phyloP scores from a whole-genome alignment of 345 rosid genomes.

The Angophora floribunda region DNA sequence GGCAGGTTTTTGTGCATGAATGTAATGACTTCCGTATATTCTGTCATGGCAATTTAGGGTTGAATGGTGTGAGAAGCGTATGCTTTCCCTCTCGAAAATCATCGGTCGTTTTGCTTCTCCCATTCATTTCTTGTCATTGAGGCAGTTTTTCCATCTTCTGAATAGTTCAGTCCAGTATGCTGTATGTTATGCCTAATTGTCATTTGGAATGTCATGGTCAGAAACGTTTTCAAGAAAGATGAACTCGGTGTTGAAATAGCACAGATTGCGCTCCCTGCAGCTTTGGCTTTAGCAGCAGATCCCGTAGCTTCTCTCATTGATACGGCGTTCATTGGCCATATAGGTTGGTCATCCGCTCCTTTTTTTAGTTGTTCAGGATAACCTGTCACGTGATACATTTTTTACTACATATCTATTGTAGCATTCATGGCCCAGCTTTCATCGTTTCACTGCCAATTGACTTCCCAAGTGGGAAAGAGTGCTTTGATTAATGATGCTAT shows the following conservation, averaged over 20 bases:
- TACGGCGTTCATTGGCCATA: conserved; percentile 88
- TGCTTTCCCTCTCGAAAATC: background rate
- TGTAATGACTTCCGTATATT: background rate
- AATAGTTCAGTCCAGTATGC: background rate
- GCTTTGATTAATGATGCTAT: background rate
- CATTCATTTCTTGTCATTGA: background rate
- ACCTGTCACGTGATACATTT: background rate
- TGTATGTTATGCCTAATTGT: background rate
- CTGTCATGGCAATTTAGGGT: background rate
- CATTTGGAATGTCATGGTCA: conserved; percentile 10
- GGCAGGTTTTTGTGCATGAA: background rate
- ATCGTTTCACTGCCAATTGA: background rate
- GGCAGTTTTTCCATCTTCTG: background rate
- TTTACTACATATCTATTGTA: background rate
- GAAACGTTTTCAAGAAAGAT: conserved; percentile 50
- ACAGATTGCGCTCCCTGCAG: conserved; percentile 78
- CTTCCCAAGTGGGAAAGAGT: background rate
- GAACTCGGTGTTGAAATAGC: conserved; percentile 79
- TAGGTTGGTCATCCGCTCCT: conserved; percentile 27
- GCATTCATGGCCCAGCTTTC: background rate
- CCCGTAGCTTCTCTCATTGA: conserved; percentile 91
- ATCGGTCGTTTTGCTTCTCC: background rate
- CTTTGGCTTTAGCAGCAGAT: conserved; percentile 86
- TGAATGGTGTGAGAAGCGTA: background rate
- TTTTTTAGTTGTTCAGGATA: background rate